phyloP scores from a whole-genome alignment of 2,329 filamentous ascomycete genomes.

The Botryosphaeria dothidea region DNA sequence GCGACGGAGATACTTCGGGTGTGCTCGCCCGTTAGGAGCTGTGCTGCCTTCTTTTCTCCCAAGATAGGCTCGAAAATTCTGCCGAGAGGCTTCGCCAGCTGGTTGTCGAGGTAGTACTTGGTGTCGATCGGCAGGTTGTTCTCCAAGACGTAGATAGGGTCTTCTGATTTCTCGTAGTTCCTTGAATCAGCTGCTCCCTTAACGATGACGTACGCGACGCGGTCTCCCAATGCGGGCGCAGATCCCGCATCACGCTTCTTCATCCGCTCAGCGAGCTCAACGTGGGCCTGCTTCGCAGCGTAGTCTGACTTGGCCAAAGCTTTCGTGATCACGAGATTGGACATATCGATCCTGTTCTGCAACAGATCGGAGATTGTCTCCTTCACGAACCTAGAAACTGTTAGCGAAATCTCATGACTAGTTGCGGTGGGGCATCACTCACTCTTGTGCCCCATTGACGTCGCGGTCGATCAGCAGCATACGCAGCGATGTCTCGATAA shows the following conservation, averaged over 20 bases:
- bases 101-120: slow-evolving; percentile 97
- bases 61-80: slow-evolving; percentile 98
- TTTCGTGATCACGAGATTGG: slow-evolving; percentile 98
- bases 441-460: slow-evolving; percentile 89
- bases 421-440: slow-evolving; percentile 45
- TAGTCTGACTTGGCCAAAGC: slow-evolving; percentile 82
- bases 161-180: slow-evolving; percentile 96
- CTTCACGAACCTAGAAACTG: slow-evolving; percentile 77
- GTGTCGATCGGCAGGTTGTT: slow-evolving; percentile 98
- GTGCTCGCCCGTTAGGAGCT: slow-evolving; percentile 86
- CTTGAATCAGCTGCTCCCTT: slow-evolving; percentile 86
- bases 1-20: slow-evolving; percentile 93
- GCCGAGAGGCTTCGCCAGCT: slow-evolving; percentile 88
- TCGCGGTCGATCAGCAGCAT: slow-evolving; percentile 96
- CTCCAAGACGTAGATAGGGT: slow-evolving; percentile 94
- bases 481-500: slow-evolving; percentile 92
- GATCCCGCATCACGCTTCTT: slow-evolving; percentile 94
- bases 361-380: slow-evolving; percentile 91
- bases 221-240: slow-evolving; percentile 87
- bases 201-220: slow-evolving; percentile 97
- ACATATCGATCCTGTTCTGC: slow-evolving; percentile 98
- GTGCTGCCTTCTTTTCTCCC: slow-evolving; percentile 85
- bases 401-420: slow-evolving; percentile 38
- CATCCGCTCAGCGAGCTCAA: slow-evolving; percentile 94
- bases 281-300: slow-evolving; percentile 89